Evolutionary conservation across 75 land plant species (phyloP).

Genomic region (Isoetes taiwanensis): DNA sequence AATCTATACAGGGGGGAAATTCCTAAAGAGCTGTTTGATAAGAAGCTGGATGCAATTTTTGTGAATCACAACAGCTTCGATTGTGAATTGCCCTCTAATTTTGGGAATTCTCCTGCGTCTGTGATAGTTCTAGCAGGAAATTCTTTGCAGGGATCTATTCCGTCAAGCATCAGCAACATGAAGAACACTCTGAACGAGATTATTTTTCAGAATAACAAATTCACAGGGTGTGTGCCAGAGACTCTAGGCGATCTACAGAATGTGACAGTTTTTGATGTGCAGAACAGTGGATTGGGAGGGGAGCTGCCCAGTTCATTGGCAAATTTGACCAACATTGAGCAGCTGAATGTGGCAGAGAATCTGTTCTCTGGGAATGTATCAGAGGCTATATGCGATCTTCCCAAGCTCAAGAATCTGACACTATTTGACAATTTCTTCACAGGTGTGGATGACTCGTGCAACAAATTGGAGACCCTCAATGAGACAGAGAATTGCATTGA

Average conservation of each 20-base stretch:
- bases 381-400: constrained; percentile 2
- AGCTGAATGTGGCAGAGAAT: constrained; percentile 1
- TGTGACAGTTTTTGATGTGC: background rate
- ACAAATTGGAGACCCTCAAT: background rate
- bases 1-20: background rate
- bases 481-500: background rate
- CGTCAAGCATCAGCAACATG: background rate
- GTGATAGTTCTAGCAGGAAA: background rate
- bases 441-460: background rate
- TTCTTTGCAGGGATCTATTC: background rate
- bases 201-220: background rate
- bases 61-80: background rate
- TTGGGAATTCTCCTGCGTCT: background rate
- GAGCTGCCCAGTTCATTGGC: background rate
- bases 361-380: background rate
- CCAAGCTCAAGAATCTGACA: constrained; percentile 2
- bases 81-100: background rate
- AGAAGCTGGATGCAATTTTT: background rate
- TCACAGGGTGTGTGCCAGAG: background rate
- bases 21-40: background rate
- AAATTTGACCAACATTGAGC: background rate
- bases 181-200: background rate
- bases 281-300: background rate
- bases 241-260: background rate
- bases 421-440: background rate